These are phyloP conservation scores for Backusella sp. DNA, from an alignment of 192 early-diverging fungal species.

Conservation along the genomic window DNA sequence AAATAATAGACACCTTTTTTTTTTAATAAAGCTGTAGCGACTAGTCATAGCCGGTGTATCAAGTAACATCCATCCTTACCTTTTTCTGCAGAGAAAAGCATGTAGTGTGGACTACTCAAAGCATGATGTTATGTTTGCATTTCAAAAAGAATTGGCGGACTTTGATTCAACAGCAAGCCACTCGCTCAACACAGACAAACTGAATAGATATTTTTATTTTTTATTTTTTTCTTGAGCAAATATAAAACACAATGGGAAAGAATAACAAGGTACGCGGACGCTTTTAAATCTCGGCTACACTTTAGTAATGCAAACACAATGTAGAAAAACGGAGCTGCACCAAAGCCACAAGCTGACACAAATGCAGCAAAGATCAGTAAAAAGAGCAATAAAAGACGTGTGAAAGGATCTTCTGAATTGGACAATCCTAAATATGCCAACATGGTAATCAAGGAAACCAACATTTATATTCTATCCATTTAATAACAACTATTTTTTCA, in stretches of 20 bases:
- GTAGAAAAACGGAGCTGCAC: background rate
- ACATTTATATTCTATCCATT: background rate
- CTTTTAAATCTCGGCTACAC: background rate
- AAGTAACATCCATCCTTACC: too few species aligned
- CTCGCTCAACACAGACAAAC: background rate
- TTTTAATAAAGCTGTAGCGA: too few species aligned
- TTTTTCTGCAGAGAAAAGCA: too few species aligned
- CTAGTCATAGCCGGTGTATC: too few species aligned
- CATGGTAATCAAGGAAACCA: background rate
- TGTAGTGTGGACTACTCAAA: too few species aligned
- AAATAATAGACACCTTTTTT: too few species aligned
- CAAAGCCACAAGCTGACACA: background rate
- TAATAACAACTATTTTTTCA: background rate
- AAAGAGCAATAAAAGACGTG: constrained; percentile 8
- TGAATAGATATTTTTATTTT: background rate
- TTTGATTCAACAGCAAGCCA: background rate
- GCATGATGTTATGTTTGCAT: too few species aligned
- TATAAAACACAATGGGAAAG: background rate
- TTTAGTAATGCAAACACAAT: background rate
- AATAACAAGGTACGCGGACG: background rate
- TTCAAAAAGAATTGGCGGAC: background rate
- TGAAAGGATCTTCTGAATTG: constrained; percentile 8
- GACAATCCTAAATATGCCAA: constrained; percentile 15
- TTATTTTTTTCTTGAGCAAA: background rate
- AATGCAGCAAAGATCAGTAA: constrained; percentile 1